phyloP scores from a whole-genome alignment of 2,329 filamentous ascomycete species.

The Fusarium acutatum region DNA sequence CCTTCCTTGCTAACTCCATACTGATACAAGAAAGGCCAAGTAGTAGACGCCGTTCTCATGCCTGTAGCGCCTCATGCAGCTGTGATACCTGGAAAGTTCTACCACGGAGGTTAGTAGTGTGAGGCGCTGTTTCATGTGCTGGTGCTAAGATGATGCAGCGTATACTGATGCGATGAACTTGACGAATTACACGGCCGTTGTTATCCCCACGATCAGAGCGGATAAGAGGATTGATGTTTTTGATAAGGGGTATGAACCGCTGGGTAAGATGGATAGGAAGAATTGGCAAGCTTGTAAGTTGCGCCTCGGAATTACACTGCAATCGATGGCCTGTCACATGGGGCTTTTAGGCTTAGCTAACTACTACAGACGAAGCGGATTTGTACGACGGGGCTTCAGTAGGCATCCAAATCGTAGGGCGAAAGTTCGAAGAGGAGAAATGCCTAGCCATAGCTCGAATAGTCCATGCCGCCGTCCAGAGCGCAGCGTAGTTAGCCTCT shows the following conservation, averaged over 20 bases:
- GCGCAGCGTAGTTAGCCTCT: background rate
- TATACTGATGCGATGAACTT: constrained; percentile 57
- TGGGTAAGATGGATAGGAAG: constrained; percentile 52
- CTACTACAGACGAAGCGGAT: background rate
- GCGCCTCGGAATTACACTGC: fast-evolving
- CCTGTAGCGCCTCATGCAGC: constrained; percentile 61
- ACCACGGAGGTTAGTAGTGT: constrained; percentile 37
- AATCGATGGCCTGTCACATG: background rate
- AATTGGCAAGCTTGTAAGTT: constrained; percentile 59
- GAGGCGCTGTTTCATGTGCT: fast-evolving
- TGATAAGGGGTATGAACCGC: constrained; percentile 48
- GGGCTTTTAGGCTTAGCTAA: background rate
- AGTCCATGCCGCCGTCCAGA: background rate
- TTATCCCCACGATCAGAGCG: constrained; percentile 64
- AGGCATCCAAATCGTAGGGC: constrained; percentile 16
- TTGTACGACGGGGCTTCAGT: constrained; percentile 20
- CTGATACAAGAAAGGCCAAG: constrained; percentile 44
- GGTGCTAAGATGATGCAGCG: constrained; percentile 12
- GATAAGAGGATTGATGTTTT: constrained; percentile 59
- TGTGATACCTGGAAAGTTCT: constrained; percentile 56
- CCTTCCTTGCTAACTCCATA: background rate
- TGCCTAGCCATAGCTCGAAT: constrained; percentile 10
- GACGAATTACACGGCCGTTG: constrained; percentile 63
- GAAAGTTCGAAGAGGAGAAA: constrained; percentile 34
- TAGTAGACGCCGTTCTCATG: constrained; percentile 64